Percentiles rank a stretch among this genome's conserved stretches.
Evolutionary conservation across 2,329 filamentous ascomycete genomes (phyloP).

Genomic region (Penicillium sp.): DNA sequence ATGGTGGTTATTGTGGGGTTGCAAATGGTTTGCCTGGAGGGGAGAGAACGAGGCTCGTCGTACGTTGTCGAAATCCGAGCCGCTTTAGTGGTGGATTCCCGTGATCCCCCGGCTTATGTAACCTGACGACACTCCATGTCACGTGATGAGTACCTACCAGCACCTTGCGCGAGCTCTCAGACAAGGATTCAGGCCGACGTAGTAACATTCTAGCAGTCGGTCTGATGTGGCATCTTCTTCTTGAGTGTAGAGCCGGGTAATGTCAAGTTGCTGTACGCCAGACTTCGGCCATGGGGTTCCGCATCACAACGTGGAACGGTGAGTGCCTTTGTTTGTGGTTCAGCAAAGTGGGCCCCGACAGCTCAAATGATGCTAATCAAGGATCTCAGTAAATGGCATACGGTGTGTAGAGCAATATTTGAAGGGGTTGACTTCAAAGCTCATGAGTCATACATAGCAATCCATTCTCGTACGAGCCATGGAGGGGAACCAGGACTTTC

Average conservation of each 20-base stretch:
- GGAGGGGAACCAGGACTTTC: conserved; percentile 65
- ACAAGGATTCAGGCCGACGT: background rate
- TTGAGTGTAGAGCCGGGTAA: background rate
- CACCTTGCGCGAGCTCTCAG: background rate
- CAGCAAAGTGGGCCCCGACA: background rate
- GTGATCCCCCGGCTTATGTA: conserved; percentile 24
- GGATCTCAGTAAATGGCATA: conserved; percentile 66
- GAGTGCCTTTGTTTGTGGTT: conserved; percentile 22
- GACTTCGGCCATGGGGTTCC: conserved; percentile 57
- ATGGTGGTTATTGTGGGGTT: conserved; percentile 44
- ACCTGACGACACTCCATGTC: conserved; percentile 18
- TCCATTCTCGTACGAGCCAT: conserved; percentile 78
- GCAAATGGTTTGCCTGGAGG: conserved; percentile 19
- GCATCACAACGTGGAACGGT: conserved; percentile 87
- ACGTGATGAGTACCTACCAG: conserved; percentile 9
- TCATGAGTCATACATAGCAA: conserved; percentile 49
- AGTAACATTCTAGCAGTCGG: background rate
- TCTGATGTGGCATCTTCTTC: background rate
- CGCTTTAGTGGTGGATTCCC: conserved; percentile 23
- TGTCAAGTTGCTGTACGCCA: conserved; percentile 7
- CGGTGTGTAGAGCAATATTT: conserved; percentile 43
- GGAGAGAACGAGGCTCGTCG: conserved; percentile 15
- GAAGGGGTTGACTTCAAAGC: background rate
- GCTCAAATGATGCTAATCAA: conserved; percentile 19
- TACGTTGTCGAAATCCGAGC: conserved; percentile 22